phyloP scores from a whole-genome alignment of 768 basidiomycete genomes.

The Coprinopsis sp. region DNA sequence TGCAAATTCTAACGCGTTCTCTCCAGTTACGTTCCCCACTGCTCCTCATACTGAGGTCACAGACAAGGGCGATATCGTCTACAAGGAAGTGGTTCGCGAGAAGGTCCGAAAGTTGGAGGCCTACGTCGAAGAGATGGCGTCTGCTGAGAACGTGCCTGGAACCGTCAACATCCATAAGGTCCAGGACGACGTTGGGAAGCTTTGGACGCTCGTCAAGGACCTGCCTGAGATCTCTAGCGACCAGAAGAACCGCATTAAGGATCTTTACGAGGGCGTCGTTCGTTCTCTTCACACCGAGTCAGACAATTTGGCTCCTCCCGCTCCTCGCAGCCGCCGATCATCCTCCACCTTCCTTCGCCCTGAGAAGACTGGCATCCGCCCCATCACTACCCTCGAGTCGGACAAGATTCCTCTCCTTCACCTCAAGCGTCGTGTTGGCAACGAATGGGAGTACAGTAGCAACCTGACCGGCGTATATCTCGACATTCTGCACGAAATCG shows the following conservation, averaged over 20 bases:
- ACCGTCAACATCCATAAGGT: conserved; percentile 95
- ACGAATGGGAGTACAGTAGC: conserved; percentile 94
- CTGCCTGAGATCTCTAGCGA: conserved; percentile 96
- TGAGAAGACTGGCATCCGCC: conserved; percentile 68
- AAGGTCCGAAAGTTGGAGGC: conserved; percentile 97
- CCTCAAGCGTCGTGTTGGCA: conserved; percentile 93
- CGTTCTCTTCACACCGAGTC: conserved; percentile 82
- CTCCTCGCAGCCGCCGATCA: conserved; percentile 73
- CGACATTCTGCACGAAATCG: conserved; percentile 96
- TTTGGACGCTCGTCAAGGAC: conserved; percentile 96
- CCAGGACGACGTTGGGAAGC: conserved; percentile 91
- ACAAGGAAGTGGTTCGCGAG: conserved; percentile 91
- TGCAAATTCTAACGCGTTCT: conserved; percentile 9
- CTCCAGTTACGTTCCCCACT: conserved; percentile 91
- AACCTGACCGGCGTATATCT: conserved; percentile 95
- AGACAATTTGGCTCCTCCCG: conserved; percentile 51
- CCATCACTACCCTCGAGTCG: conserved; percentile 67
- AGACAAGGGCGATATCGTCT: conserved; percentile 90
- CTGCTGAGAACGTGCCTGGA: conserved; percentile 79
- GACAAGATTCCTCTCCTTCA: conserved; percentile 94
- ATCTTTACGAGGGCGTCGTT: conserved; percentile 94
- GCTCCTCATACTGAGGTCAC: conserved; percentile 94
- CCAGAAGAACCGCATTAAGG: conserved; percentile 93
- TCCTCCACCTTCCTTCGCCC: conserved; percentile 98
- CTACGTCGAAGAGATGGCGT: conserved; percentile 98